Evolutionary conservation across 1,139 yeast genomes (phyloP), one percentile per base, ranked within the genome.

Genomic region (Blastobotrys elegans): DNA sequence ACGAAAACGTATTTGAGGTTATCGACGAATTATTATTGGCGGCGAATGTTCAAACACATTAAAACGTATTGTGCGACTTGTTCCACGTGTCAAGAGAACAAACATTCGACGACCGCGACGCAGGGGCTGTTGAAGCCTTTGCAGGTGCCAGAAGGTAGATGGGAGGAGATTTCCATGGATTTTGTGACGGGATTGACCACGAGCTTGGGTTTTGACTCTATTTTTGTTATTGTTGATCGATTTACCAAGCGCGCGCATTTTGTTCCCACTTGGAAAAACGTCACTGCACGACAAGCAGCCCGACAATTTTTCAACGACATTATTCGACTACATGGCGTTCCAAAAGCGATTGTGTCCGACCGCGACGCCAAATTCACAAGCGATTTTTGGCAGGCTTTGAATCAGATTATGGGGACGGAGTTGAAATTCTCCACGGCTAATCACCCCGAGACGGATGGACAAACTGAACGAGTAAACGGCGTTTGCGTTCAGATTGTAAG

Each of bases 391-490:
- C 3, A 6, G 6, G 17, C 39, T 3, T 26, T 33, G 10, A 36
- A 42, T 11, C 10, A 42, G 16, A 14, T 10, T 3, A 4, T 26
- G 7, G 45, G 40, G 5, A 33, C 34, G 4, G 24, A 24, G n/a
- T 26, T 34, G 7, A 24, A 26, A 16, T 34, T 42, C 27, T 42
- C 45, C 2, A 35, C 45, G 18, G 40, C 17, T 7, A 34, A 34
- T 10, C 45, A 42, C 34, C 40, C 45, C 5, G 40, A 42, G 29
- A 42, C 45, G 2, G 45, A 42, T 16, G 40, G 45, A 22, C 45
- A 30, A 30, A 30, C 33, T 34, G 40, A 42, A 24, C 4, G 40
- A 42, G 29, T 29, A 24, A 42, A 29, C 22, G 5, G 18, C 20
- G 4, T 21, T 5, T 11, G 5, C 16, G 14, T 4, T 13, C 32